Evolutionary conservation across 2,329 filamentous ascomycete species (phyloP), one percentile per base, ranked within the genome.

Genomic region (Pyricularia grisea): DNA sequence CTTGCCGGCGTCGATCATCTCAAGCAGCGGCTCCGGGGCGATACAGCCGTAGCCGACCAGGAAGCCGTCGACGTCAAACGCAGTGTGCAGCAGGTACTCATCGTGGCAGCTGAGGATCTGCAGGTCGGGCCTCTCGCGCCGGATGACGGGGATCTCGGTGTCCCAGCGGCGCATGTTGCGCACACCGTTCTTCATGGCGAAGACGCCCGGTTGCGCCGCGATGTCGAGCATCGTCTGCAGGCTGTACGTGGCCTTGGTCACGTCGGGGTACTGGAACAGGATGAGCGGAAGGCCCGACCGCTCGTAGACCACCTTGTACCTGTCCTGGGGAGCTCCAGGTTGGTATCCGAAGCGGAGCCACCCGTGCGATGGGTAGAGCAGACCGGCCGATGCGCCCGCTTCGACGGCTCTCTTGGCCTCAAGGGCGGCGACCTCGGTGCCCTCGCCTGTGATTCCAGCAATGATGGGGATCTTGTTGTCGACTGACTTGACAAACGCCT

Each of bases 161-260:
- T 85, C 83, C 84, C 84, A 85, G 23, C 84, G 81, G n/a, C 82
- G 79, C 83, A 85, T 85, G 74, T 85, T 85, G 68, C 84, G 80
- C 11, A 85, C 84, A 25, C 84, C 84, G 71, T 85, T 85, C 79
- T 85, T 85, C 83, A 85, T 85, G 20, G 83, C 83, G 65, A 85
- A 83, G 6, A 84, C 82, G 31, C 83, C 83, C 1, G 83, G 84
- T 42, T 79, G 82, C 9, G 82, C 83, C 2, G 83, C 78, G 68
- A 85, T 85, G 67, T 85, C 83, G 2, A 86, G 79, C 71, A 85
- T 79, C 0, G 83, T 85, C 71, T 85, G 78, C 27, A 85, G 77
- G 71, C 75, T 82, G 73, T 85, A 85, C 0, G 80, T 84, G 3
- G 82, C 82, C 74, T 85, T 84, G 23, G 83, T 85, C 75, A 79